Conservation (phyloP, 106 monocot species). For the Amphibolis antarctica region DNA sequence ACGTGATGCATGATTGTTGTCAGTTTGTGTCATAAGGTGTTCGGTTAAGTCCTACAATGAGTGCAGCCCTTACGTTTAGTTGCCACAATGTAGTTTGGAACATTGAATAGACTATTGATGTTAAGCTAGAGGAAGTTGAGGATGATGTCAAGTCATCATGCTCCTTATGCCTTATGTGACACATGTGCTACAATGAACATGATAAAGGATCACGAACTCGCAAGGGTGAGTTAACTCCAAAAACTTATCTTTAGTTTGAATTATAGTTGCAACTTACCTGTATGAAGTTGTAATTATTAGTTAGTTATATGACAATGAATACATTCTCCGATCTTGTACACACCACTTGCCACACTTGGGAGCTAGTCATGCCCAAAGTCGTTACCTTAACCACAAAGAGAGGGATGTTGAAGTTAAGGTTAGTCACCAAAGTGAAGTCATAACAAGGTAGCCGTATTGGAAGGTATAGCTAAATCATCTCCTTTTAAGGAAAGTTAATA, state of each 20-base stretch:
- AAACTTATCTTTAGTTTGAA: too few species aligned
- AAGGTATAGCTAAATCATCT: background rate
- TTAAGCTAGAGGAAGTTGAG: constrained; percentile 10
- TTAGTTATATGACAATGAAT: constrained; percentile 3
- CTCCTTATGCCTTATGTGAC: background rate
- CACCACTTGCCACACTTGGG: too few species aligned
- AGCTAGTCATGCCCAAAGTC: too few species aligned
- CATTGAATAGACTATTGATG: background rate
- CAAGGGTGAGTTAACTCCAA: too few species aligned
- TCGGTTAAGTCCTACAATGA: constrained; percentile 1
- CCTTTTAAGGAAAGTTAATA: too few species aligned
- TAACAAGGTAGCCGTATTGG: constrained; percentile 8
- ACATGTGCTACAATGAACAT: background rate
- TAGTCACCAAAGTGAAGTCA: constrained; percentile 5
- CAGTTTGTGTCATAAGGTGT: constrained; percentile 10
- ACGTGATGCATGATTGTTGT: constrained; percentile 10
- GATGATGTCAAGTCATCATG: constrained; percentile 16
- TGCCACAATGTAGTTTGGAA: constrained; percentile 6
- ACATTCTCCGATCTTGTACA: background rate
- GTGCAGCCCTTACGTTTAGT: background rate
- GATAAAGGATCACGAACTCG: too few species aligned
- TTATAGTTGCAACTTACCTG: too few species aligned
- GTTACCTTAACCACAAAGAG: too few species aligned
- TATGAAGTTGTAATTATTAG: constrained; percentile 1
- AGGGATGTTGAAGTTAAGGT: background rate